phyloP scores from a whole-genome alignment of 805 yeast species.

The Wickerhamomyces bovis region DNA sequence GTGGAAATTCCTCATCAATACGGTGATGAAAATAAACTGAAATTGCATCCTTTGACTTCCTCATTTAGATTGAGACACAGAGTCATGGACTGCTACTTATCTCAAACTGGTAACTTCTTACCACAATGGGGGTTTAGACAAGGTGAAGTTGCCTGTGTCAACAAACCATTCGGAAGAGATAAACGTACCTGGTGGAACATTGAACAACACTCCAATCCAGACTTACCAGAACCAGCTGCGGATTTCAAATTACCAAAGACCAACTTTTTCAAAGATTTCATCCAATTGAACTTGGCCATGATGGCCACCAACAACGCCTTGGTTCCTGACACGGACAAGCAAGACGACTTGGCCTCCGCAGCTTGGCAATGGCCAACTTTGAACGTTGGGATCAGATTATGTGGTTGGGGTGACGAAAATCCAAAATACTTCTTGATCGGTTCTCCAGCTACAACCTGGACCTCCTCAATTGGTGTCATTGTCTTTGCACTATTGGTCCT shows the following conservation, averaged over 20 bases:
- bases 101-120: slow-evolving; percentile 71
- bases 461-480: slow-evolving; percentile 57
- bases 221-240: slow-evolving; percentile 53
- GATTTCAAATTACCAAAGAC: slow-evolving; percentile 68
- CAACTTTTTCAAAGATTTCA: slow-evolving; percentile 68
- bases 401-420: slow-evolving; percentile 58
- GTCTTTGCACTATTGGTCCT: slow-evolving; percentile 39
- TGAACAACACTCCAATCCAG: slow-evolving; percentile 59
- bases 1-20: slow-evolving; percentile 61
- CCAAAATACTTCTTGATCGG: slow-evolving; percentile 66
- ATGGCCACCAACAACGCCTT: slow-evolving; percentile 82
- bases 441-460: slow-evolving; percentile 75
- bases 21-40: slow-evolving; percentile 44
- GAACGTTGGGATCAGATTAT: slow-evolving; percentile 67
- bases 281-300: slow-evolving; percentile 76
- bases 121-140: slow-evolving; percentile 99
- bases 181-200: slow-evolving; percentile 88
- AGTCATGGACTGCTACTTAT: slow-evolving; percentile 73
- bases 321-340: slow-evolving; percentile 71
- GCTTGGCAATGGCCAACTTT: slow-evolving; percentile 92
- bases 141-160: slow-evolving; percentile 86
- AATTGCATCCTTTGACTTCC: slow-evolving; percentile 76
- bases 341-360: slow-evolving; percentile 61
- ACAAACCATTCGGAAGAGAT: slow-evolving; percentile 61
- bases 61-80: slow-evolving; percentile 70